Evolutionary conservation across 345 rosid species (phyloP).

Genomic region (Eucalyptus erythrocorys): DNA sequence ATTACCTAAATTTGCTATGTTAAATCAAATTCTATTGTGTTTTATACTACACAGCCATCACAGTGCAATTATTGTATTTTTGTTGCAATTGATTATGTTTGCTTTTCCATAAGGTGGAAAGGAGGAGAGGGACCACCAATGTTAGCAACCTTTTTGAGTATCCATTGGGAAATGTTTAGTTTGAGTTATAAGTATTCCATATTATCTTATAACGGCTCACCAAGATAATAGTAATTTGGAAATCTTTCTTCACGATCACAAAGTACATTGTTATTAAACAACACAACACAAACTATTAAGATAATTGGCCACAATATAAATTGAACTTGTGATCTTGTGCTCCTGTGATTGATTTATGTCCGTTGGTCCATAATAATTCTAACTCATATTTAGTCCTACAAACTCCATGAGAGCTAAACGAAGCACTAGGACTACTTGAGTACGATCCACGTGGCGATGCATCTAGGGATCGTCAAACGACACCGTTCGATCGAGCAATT

Average conservation of each 20-base stretch:
- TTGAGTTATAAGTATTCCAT: not conserved
- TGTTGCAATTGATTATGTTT: not conserved
- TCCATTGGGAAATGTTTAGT: fast-evolving
- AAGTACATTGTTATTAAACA: not conserved
- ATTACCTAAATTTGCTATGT: not conserved
- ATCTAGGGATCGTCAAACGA: too few species aligned
- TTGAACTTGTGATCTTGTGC: too few species aligned
- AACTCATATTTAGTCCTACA: too few species aligned
- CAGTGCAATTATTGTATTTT: not conserved
- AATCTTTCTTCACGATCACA: not conserved
- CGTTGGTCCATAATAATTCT: too few species aligned
- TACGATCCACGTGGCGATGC: not conserved
- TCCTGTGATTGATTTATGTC: too few species aligned
- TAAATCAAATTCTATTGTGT: not conserved
- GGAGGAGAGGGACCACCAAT: not conserved
- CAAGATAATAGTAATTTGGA: not conserved
- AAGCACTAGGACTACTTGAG: not conserved
- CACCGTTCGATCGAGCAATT: not conserved
- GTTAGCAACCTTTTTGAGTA: not conserved
- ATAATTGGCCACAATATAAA: too few species aligned
- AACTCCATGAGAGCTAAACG: not conserved
- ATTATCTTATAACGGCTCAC: not conserved
- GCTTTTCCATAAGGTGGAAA: not conserved
- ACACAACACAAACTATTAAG: not conserved
- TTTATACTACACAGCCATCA: not conserved